phyloP scores from a whole-genome alignment of 106 monocot species.

The Xerophyta viscosa region DNA sequence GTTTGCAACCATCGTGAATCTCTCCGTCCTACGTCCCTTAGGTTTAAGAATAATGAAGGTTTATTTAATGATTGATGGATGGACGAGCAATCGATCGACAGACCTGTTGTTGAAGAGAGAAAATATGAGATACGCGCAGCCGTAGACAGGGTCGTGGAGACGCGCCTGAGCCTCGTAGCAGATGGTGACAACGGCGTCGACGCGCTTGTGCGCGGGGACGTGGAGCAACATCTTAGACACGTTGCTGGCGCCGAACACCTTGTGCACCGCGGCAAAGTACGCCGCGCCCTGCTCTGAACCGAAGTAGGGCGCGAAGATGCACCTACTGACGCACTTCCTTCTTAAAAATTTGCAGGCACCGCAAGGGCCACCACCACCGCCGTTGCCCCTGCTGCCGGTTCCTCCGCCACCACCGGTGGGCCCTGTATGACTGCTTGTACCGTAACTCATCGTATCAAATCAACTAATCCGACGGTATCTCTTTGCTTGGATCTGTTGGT shows the following conservation, averaged over 20 bases:
- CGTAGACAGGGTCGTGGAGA: conserved; percentile 85
- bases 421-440: conserved; percentile 14
- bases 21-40: too few relatives aligned
- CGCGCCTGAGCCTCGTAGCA: conserved; percentile 96
- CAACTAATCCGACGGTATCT: background rate
- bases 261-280: conserved; percentile 96
- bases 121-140: conserved; percentile 96
- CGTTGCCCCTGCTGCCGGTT: conserved; percentile 7
- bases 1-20: too few relatives aligned
- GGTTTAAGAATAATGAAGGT: background rate
- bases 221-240: conserved; percentile 89
- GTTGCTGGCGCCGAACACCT: conserved; percentile 98
- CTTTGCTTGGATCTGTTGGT: background rate
- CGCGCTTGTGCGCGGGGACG: conserved; percentile 80
- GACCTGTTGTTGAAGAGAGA: conserved; percentile 95
- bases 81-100: too few relatives aligned
- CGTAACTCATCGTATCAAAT: conserved; percentile 22
- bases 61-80: background rate
- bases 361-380: conserved; percentile 62
- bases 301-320: conserved; percentile 98
- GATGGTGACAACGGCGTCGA: conserved; percentile 93
- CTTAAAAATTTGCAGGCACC: conserved; percentile 97
- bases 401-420: conserved; percentile 27
- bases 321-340: conserved; percentile 89
- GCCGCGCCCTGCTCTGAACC: conserved; percentile 90